Evolutionary conservation across 2,329 filamentous ascomycete species (phyloP), one percentile per base, ranked within the genome.

Genomic region (Aspergillus bombycis): DNA sequence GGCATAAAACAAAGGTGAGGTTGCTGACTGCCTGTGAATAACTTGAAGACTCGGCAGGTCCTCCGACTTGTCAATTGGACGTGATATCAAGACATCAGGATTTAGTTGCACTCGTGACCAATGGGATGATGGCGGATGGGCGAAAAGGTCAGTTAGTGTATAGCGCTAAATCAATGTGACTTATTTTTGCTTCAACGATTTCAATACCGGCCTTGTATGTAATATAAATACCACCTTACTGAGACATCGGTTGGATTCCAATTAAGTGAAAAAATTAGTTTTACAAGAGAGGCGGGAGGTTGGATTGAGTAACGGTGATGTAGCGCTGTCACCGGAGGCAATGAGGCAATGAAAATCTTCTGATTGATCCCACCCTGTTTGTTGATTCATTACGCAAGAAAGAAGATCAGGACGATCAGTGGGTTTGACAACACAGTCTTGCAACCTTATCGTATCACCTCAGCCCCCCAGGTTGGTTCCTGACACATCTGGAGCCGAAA

Each of bases 341-440:
- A 41, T 41, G 38, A 34, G 52, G 30, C 30, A n/a, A 23, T 34
- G 52, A 54, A 54, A 21, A 21, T 23, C 30, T 36, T 34, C 30
- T 36, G 52, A 54, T 54, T 54, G 52, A 36, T 54, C 30, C 30
- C 52, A 30, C 19, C 32, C n/a, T 19, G 3, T n/a, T 19, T 19
- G 1, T 21, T 54, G 19, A 53, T 36, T 54, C n/a, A 34, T 54
- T 54, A 54, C 52, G 30, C 30, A 54, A 54, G 19, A 34, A 36
- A 34, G 30, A 38, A 55, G 21, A 38, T 55, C 32, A 21, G 32
- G 32, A 26, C 19, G 32, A 54, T 54, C 32, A 55, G 52, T 38
- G 32, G 32, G 23, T 55, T 55, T 26, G 52, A 55, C 52, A 55
- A 38, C 52, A 38, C 52, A 55, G 8, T 38, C 32, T 54, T 54